Evolutionary conservation across 306 rosid genomes (phyloP), one percentile per base, ranked within the genome.

Genomic region (Boehmeria nivea): DNA sequence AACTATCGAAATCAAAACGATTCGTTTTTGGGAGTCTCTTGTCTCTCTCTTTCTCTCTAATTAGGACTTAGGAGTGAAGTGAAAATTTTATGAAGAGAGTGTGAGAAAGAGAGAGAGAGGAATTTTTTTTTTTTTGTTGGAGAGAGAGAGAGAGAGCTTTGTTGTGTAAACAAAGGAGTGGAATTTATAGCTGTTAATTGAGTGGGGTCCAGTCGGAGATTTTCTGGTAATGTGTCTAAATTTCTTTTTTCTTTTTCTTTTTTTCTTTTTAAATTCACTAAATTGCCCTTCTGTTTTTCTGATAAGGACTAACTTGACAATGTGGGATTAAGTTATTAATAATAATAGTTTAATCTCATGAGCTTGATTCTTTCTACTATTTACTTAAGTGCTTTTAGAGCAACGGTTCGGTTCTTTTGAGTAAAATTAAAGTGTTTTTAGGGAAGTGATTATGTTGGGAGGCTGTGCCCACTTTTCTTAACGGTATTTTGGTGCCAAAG

Each of bases 351-450:
- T n/a, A n/a, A n/a, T n/a, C n/a, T n/a, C n/a, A n/a, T n/a, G n/a
- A n/a, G 23, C 44, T 42, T 16, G 25, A 39, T 7, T 3, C 7
- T 0, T 12, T 20, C 8, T 20, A 0, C 22, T 22, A 24, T 20
- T 42, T n/a, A n/a, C n/a, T n/a, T n/a, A n/a, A n/a, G n/a, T n/a
- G n/a, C n/a, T 10, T 54, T 43, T n/a, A 25, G 19, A 14, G 39
- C 57, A 79, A 82, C 36, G 36, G 36, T 31, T 80, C 83, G 85
- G 87, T 70, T 68, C 49, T 21, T 31, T 27, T n/a, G 1, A 1
- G 20, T 54, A 38, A 63, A 61, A 31, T 10, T 53, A 40, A 57
- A 63, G 31, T 67, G 69, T 51, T 45, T n/a, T 66, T 57, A 25
- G 38, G 17, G 64, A 6, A 10, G 11, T 58, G 64, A 49, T 63